Percentiles rank a stretch among this genome's conserved stretches.
Evolutionary conservation across 176 grass and related monocot genomes (phyloP).

Genomic region (Avena atlantica): DNA sequence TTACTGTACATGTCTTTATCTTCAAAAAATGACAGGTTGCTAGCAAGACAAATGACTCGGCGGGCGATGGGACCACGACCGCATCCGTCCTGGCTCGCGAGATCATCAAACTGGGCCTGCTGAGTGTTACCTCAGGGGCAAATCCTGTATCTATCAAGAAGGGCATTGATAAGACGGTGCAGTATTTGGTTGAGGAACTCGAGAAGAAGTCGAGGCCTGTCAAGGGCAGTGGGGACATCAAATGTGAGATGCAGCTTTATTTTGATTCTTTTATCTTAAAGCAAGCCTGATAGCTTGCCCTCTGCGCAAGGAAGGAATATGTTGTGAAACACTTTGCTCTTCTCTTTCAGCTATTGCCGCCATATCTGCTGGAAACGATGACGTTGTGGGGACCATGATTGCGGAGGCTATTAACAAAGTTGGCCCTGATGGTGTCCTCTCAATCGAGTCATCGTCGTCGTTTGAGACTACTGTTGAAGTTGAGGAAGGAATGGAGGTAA

Average conservation of each 20-base stretch:
- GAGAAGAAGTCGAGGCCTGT: slow-evolving; percentile 85
- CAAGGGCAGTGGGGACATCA: slow-evolving; percentile 80
- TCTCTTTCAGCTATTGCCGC: slow-evolving; percentile 69
- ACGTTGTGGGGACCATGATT: slow-evolving; percentile 83
- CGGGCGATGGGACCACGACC: slow-evolving; percentile 88
- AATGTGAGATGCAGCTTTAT: slow-evolving; percentile 49
- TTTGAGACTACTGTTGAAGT: slow-evolving; percentile 95
- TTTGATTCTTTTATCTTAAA: background rate
- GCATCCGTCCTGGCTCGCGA: slow-evolving; percentile 90
- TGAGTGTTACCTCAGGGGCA: slow-evolving; percentile 87
- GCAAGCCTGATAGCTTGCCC: background rate
- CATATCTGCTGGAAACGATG: slow-evolving; percentile 94
- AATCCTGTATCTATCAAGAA: slow-evolving; percentile 94
- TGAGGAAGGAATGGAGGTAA: slow-evolving; percentile 98
- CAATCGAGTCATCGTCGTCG: slow-evolving; percentile 86
- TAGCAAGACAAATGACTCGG: slow-evolving; percentile 94
- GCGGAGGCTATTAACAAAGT: slow-evolving; percentile 93
- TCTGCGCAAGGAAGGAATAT: background rate
- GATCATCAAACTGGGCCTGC: slow-evolving; percentile 81
- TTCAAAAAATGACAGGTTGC: slow-evolving; percentile 57
- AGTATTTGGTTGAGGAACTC: slow-evolving; percentile 71
- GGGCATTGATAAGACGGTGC: slow-evolving; percentile 90
- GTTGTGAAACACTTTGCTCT: background rate
- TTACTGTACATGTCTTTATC: background rate
- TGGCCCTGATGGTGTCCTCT: slow-evolving; percentile 92